Conservation (phyloP, 108 stramenopile species). For the Discostella stelligeroides region DNA sequence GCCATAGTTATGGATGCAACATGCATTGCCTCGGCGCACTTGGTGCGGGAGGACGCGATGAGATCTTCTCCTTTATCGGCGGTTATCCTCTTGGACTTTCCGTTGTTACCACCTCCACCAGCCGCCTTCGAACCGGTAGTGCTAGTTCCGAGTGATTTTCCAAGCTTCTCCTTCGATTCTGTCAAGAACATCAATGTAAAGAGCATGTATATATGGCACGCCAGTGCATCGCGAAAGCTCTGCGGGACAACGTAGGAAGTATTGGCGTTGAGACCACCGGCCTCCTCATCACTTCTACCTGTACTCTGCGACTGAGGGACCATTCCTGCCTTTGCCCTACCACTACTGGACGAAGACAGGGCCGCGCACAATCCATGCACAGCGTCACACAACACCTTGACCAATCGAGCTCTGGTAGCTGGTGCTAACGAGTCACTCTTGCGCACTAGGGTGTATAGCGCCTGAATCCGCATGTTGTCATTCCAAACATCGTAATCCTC, state of each 20-base stretch:
- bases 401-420: conserved; percentile 55
- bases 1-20: conserved; percentile 66
- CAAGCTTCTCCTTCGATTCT: conserved; percentile 74
- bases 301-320: conserved; percentile 22
- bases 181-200: conserved; percentile 86
- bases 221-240: conserved; percentile 73
- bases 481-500: conserved; percentile 61
- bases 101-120: not conserved
- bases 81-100: conserved; percentile 29
- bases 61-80: conserved; percentile 41
- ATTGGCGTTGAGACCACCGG: conserved; percentile 14
- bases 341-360: conserved; percentile 28
- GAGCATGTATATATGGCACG: conserved; percentile 89
- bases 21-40: conserved; percentile 71
- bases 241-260: conserved; percentile 56
- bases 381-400: conserved; percentile 64
- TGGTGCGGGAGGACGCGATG: conserved; percentile 39
- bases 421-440: conserved; percentile 56
- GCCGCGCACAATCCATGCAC: conserved; percentile 55
- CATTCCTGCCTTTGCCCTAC: too few relatives aligned
- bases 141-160: conserved; percentile 34
- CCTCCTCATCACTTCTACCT: conserved; percentile 8
- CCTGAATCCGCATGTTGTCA: conserved; percentile 70
- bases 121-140: conserved; percentile 21
- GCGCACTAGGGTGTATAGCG: conserved; percentile 83